Percentiles rank a stretch among this genome's conserved stretches.
Conservation (phyloP, 257 asterid genomes). For the Solanum arcanum region DNA sequence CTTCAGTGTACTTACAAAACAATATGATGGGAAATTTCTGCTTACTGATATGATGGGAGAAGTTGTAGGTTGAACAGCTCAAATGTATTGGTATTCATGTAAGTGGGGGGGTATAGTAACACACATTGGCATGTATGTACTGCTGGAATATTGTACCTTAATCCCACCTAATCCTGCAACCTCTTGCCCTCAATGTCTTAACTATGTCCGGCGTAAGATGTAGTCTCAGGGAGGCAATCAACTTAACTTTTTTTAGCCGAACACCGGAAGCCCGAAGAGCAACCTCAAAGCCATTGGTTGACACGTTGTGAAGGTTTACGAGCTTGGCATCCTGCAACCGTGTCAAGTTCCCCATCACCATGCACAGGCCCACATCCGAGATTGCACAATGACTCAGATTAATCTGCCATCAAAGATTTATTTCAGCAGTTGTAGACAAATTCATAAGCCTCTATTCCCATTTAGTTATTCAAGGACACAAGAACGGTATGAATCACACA, state of each 20-base stretch:
- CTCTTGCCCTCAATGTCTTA: slow-evolving; percentile 28
- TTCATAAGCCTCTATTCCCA: neutral
- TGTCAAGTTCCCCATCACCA: slow-evolving; percentile 57
- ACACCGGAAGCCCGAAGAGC: slow-evolving; percentile 45
- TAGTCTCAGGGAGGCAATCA: slow-evolving; percentile 24
- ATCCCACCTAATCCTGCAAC: slow-evolving; percentile 79
- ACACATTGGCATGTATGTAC: neutral
- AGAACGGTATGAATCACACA: neutral
- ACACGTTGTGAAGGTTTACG: slow-evolving; percentile 37
- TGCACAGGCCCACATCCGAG: slow-evolving; percentile 55
- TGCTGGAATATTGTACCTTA: neutral
- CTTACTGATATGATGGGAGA: neutral
- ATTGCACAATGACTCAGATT: slow-evolving; percentile 42
- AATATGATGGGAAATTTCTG: neutral
- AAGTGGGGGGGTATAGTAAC: neutral
- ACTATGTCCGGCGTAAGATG: slow-evolving; percentile 37
- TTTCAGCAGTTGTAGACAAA: neutral
- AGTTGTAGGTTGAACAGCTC: neutral
- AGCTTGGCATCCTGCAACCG: slow-evolving; percentile 59
- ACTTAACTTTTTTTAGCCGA: slow-evolving; percentile 55
- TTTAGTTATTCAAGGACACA: neutral
- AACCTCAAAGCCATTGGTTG: slow-evolving; percentile 44
- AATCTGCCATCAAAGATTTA: slow-evolving; percentile 25
- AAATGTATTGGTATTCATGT: neutral
- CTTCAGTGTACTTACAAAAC: neutral